Evolutionary conservation across 2,329 filamentous ascomycete genomes (phyloP), one percentile per base, ranked within the genome.

Genomic region (Penicillium aurantiogriseum): DNA sequence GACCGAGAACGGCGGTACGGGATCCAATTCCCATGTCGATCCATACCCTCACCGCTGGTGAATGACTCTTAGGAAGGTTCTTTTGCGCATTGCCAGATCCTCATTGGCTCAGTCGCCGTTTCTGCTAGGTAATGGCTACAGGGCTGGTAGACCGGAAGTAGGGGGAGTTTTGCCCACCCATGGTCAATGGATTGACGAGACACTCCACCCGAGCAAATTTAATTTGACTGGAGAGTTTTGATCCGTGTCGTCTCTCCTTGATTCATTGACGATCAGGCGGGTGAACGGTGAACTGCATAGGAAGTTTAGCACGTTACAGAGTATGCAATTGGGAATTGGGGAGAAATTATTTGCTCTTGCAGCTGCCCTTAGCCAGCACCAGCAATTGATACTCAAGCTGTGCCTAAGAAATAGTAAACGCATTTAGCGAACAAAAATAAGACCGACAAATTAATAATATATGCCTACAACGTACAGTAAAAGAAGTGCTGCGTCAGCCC

Each of bases 101-200:
- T 54, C 11, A 65, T 66, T 66, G 64, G 64, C 38, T 21, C 13
- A 36, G 56, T 44, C 29, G 42, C 44, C 42, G 45, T 61, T 66
- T 61, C 56, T 66, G 56, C 62, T 63, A 63, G 52, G 60, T 62
- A 63, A 65, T 67, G 50, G 45, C 56, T 50, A n/a, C 42, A 29
- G 42, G 42, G 23, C 25, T 27, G 25, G 50, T 54, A 43, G 51
- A 43, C 47, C 48, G 43, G 56, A 51, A 51, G 49, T 33, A 46
- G 58, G 58, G 46, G 43, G n/a, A 15, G n/a, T 35, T 27, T 35
- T 57, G 54, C 27, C 52, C 57, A 65, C 45, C 54, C 54, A 62
- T 45, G 49, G 53, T 46, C 52, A 49, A 57, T 56, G 54, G 56
- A 64, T 64, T 60, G 50, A 43, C 36, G 36, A 53, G 39, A 60